Conservation (phyloP, 805 yeast genomes). For the Saccharomycopsis lassenensis region DNA sequence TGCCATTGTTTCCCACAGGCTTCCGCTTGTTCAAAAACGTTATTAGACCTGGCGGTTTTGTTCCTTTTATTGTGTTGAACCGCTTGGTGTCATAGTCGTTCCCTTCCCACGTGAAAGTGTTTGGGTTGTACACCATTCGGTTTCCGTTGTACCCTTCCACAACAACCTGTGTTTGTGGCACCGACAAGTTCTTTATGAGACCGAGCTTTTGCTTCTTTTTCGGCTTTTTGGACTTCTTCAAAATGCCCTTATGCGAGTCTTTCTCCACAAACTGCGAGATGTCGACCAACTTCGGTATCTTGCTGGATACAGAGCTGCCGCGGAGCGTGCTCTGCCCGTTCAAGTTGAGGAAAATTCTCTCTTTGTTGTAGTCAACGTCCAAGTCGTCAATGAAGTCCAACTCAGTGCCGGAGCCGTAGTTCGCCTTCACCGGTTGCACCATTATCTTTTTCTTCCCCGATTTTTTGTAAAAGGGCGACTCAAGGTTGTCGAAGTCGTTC, state of each 20-base stretch:
- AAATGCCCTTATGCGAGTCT: background rate
- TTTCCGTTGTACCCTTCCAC: conserved; percentile 16
- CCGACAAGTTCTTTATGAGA: conserved; percentile 12
- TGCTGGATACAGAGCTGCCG: conserved; percentile 1
- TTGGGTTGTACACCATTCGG: conserved; percentile 17
- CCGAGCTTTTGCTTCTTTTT: conserved; percentile 6
- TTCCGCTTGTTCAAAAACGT: conserved; percentile 13
- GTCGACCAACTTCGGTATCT: conserved; percentile 1
- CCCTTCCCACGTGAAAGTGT: conserved; percentile 17
- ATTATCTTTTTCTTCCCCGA: conserved; percentile 8
- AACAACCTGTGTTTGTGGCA: conserved; percentile 5
- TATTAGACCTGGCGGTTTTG: conserved; percentile 12
- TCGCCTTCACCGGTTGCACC: conserved; percentile 3
- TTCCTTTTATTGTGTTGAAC: conserved; percentile 10
- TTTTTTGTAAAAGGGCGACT: conserved; percentile 1
- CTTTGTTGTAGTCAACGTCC: conserved; percentile 12
- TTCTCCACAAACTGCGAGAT: conserved; percentile 12
- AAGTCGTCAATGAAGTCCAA: conserved; percentile 15
- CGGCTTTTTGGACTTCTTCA: conserved; percentile 5
- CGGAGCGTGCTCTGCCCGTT: conserved; percentile 3
- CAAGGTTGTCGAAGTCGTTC: background rate
- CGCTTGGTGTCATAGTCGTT: conserved; percentile 15
- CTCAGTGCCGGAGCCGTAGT: conserved; percentile 13
- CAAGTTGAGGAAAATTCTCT: conserved; percentile 2
- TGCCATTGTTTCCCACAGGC: background rate